Evolutionary conservation across 768 basidiomycete species (phyloP).

Genomic region (Multifurca ochricompacta): DNA sequence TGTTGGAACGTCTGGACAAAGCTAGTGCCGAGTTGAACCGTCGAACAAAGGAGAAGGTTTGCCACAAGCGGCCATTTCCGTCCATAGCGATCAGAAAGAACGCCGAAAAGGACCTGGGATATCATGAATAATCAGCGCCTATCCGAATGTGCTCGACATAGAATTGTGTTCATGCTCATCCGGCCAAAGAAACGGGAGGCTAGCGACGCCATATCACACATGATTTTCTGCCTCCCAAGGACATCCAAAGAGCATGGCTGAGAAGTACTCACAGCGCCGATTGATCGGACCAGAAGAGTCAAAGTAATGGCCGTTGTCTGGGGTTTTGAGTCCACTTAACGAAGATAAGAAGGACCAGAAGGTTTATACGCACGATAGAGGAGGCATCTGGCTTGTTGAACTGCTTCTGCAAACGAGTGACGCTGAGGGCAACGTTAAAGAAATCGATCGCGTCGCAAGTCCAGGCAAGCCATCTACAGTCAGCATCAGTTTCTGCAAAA

Average conservation of each 20-base stretch:
- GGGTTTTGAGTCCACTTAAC: neutral
- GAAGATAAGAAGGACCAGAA: neutral
- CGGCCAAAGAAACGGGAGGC: neutral
- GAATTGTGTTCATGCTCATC: too few species aligned
- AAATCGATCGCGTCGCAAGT: slow-evolving; percentile 83
- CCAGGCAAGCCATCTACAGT: slow-evolving; percentile 71
- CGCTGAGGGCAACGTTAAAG: slow-evolving; percentile 64
- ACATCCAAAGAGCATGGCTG: neutral
- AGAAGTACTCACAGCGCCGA: slow-evolving; percentile 47
- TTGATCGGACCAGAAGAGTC: slow-evolving; percentile 84
- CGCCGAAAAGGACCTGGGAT: slow-evolving; percentile 58
- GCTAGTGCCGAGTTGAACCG: slow-evolving; percentile 71
- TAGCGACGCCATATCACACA: neutral
- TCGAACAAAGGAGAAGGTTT: slow-evolving; percentile 63
- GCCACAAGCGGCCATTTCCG: slow-evolving; percentile 87
- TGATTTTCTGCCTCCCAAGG: neutral
- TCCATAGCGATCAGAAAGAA: slow-evolving; percentile 83
- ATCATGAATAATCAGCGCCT: neutral
- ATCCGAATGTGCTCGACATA: neutral
- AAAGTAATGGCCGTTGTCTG: slow-evolving; percentile 81
- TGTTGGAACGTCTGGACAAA: slow-evolving; percentile 69
- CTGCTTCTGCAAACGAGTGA: slow-evolving; percentile 38
- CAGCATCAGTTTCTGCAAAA: neutral
- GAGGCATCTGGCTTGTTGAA: slow-evolving; percentile 35
- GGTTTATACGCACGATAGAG: slow-evolving; percentile 34